Evolutionary conservation across 495 filamentous ascomycete species (phyloP).

Genomic region (Rostrohypoxylon terebratum): DNA sequence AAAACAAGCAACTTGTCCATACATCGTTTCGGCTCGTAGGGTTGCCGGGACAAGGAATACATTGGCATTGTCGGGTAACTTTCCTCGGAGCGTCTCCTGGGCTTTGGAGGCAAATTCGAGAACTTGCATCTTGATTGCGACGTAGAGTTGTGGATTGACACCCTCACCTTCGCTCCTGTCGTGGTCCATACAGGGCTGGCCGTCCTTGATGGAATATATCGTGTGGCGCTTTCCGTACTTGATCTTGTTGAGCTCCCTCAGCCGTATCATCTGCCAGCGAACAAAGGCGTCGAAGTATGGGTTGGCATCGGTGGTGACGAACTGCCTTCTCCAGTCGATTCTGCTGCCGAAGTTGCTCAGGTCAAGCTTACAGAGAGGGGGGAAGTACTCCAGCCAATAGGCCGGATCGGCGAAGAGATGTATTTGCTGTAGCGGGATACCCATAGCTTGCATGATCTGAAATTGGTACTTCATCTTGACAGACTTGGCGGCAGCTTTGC

Average conservation of each 20-base stretch:
- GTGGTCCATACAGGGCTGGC: constrained; percentile 98
- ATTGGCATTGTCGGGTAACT: constrained; percentile 82
- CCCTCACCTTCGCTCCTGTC: constrained; percentile 93
- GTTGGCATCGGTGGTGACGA: constrained; percentile 97
- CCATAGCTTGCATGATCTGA: constrained; percentile 75
- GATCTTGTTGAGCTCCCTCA: constrained; percentile 91
- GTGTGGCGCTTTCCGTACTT: constrained; percentile 95
- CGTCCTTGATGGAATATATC: constrained; percentile 95
- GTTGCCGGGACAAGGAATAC: constrained; percentile 94
- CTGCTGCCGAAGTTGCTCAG: constrained; percentile 84
- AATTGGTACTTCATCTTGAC: constrained; percentile 79
- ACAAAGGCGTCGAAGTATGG: constrained; percentile 97
- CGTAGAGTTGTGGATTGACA: constrained; percentile 90
- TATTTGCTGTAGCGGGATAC: constrained; percentile 87
- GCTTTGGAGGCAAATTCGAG: constrained; percentile 85
- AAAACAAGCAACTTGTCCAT: constrained; percentile 96
- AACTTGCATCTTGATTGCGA: constrained; percentile 87
- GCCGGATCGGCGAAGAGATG: constrained; percentile 88
- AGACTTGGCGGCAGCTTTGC: constrained; percentile 90
- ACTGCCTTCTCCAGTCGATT: constrained; percentile 91
- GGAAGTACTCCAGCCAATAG: constrained; percentile 91
- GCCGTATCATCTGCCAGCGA: constrained; percentile 95
- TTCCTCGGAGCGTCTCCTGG: constrained; percentile 74
- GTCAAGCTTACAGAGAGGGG: constrained; percentile 82
- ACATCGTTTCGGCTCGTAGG: constrained; percentile 97